Evolutionary conservation across 345 rosid genomes (phyloP), one percentile per base, ranked within the genome.

Genomic region (Bruguiera sexangula): DNA sequence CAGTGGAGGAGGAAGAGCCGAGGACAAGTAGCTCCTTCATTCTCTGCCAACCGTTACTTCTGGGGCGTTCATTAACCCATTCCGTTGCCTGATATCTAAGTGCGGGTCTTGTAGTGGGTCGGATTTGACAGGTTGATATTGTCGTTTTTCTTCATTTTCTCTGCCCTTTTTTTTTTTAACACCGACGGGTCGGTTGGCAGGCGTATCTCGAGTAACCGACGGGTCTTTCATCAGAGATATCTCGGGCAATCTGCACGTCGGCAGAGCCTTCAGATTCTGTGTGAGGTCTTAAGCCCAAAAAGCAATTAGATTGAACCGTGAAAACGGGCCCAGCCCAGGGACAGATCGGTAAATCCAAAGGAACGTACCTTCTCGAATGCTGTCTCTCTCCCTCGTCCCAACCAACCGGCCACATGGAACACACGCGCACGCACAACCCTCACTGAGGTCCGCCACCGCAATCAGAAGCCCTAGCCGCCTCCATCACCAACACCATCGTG

Each of bases 71-170:
- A 2, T 36, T 36, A 36, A 36, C 39, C 39, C 39, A 6, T 36
- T 24, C 2, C 29, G 5, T 19, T 20, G 56, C 67, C 22, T 26
- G 55, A 63, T 48, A 58, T 29, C 22, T 37, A 29, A 31, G 54
- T 66, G 51, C 58, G 34, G 2, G 0, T 50, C 24, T 55, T 3
- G 16, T 16, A 51, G 58, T 69, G 83, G 96, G 87, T 90, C 80
- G 86, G 68, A 85, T 83, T 85, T 90, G 89, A 83, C 83, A 84
- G 96, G 96, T 81, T 39, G 96, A 80, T 37, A 84, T 62, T 73
- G 4, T 1, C 43, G 8, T 37, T 37, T 37, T 9, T 8, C 36
- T 32, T 32, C 6, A 32, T 32, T 32, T 4, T 32, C 1, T 36
- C 8, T 7, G 6, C 2, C 15, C 1, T 39, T 11, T 39, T 39